Percentiles rank a stretch among this genome's conserved stretches.
Conservation (phyloP, 257 asterid species). For the Forsythia viridissima region DNA sequence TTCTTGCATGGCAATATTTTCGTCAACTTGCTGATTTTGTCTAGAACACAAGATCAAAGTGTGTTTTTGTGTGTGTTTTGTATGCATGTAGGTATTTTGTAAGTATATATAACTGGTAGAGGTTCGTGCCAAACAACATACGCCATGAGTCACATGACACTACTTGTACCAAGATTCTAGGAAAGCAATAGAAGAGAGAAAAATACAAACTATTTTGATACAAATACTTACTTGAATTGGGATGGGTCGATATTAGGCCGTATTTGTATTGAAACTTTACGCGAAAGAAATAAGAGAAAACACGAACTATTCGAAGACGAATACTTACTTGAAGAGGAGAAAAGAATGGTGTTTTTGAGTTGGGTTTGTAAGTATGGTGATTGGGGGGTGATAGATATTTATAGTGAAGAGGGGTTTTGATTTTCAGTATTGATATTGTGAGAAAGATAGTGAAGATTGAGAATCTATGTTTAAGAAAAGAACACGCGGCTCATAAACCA, state of each 20-base stretch:
- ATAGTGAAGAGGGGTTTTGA: constrained; percentile 23
- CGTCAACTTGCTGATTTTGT: background rate
- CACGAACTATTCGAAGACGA: background rate
- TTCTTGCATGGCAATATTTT: background rate
- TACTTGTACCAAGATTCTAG: too few species aligned
- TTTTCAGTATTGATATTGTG: constrained; percentile 2
- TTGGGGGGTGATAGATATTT: constrained; percentile 32
- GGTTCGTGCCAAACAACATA: too few species aligned
- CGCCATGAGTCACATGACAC: too few species aligned
- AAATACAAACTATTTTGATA: too few species aligned
- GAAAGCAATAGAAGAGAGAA: too few species aligned
- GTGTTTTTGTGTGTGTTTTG: background rate
- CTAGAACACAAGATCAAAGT: background rate
- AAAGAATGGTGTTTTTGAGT: background rate
- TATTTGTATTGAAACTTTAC: too few species aligned
- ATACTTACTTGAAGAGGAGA: background rate
- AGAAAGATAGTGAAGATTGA: background rate
- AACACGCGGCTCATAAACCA: constrained; percentile 45
- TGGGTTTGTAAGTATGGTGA: constrained; percentile 16
- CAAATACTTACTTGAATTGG: too few species aligned
- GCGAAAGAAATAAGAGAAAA: background rate
- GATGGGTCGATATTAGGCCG: too few species aligned
- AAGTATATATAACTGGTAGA: too few species aligned
- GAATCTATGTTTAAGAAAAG: constrained; percentile 38
- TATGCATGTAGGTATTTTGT: too few species aligned